These are phyloP conservation scores for Ceratocystis ficicola DNA, from an alignment of 2,329 filamentous ascomycete species.

Conservation along the genomic window DNA sequence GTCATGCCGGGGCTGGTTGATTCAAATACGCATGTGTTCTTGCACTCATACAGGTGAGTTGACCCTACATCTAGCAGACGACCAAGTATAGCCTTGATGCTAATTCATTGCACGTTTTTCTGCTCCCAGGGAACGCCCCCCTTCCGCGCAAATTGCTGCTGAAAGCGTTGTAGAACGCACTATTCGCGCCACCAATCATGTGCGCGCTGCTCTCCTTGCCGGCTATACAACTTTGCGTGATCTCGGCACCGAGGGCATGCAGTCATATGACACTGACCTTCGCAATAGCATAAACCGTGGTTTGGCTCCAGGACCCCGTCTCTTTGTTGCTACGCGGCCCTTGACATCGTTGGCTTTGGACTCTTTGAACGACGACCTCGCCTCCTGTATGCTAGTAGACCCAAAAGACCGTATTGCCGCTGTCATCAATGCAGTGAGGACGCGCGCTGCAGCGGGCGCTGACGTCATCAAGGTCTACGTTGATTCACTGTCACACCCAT, in stretches of 20 bases:
- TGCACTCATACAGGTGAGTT: constrained; percentile 37
- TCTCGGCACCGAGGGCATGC: constrained; percentile 41
- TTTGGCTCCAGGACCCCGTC: constrained; percentile 41
- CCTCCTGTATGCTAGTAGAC: constrained; percentile 26
- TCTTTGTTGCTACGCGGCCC: constrained; percentile 43
- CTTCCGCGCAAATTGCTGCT: constrained; percentile 42
- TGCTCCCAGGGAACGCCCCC: constrained; percentile 30
- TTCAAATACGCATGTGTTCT: constrained; percentile 45
- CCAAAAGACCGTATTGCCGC: constrained; percentile 38
- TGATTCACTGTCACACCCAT: constrained; percentile 36
- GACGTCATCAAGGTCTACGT: constrained; percentile 43
- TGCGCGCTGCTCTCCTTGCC: constrained; percentile 40
- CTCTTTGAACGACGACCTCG: constrained; percentile 23
- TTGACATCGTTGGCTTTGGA: constrained; percentile 37
- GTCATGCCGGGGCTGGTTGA: constrained; percentile 44
- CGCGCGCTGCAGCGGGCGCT: constrained; percentile 37
- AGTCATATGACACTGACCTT: constrained; percentile 39
- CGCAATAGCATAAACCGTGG: constrained; percentile 44
- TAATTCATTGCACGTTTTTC: not conserved
- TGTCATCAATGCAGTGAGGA: constrained; percentile 36
- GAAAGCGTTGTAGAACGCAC: constrained; percentile 46
- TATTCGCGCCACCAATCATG: constrained; percentile 43
- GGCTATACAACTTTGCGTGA: constrained; percentile 50
- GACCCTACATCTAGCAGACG: not conserved
- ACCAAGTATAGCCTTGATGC: not conserved